phyloP scores from a whole-genome alignment of 2,329 filamentous ascomycete genomes.

The Dissoconium aciculare region DNA sequence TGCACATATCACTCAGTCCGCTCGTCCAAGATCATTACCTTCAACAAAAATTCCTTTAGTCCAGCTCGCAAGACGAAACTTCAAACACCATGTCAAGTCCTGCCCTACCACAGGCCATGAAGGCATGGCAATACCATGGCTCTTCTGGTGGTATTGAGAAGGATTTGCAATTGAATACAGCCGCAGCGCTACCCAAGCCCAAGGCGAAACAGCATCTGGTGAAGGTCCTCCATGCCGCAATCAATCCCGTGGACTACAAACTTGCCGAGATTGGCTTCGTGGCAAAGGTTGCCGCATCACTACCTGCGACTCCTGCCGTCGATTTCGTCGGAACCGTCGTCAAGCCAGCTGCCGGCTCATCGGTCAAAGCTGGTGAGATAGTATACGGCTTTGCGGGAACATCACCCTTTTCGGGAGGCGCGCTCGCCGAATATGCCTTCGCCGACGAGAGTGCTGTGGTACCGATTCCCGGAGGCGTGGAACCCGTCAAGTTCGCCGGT shows the following conservation, averaged over 20 bases:
- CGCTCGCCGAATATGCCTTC: slow-evolving; percentile 25
- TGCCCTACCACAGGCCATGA: slow-evolving; percentile 34
- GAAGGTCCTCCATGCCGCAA: slow-evolving; percentile 36
- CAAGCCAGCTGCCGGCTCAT: slow-evolving; percentile 22
- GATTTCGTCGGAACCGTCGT: slow-evolving; percentile 40
- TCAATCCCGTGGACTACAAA: slow-evolving; percentile 52
- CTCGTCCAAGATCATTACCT: too few species aligned
- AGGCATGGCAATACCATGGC: slow-evolving; percentile 42
- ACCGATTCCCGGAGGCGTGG: slow-evolving; percentile 31
- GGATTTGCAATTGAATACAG: slow-evolving; percentile 34
- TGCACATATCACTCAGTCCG: too few species aligned
- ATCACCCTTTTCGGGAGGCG: slow-evolving; percentile 19
- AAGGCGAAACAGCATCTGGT: slow-evolving; percentile 38
- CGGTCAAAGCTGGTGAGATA: slow-evolving; percentile 23
- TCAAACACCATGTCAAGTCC: slow-evolving; percentile 23
- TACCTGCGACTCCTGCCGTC: slow-evolving; percentile 34
- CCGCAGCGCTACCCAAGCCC: slow-evolving; percentile 26
- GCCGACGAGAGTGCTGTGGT: slow-evolving; percentile 26
- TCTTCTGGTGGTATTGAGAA: slow-evolving; percentile 37
- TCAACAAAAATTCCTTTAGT: too few species aligned
- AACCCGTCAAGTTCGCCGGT: slow-evolving; percentile 22
- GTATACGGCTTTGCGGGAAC: slow-evolving; percentile 29
- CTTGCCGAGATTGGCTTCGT: slow-evolving; percentile 37
- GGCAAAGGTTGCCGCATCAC: slow-evolving; percentile 21
- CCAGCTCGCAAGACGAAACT: too few species aligned